Conservation (phyloP, 345 rosid genomes). For the Eucalyptus marginata region DNA sequence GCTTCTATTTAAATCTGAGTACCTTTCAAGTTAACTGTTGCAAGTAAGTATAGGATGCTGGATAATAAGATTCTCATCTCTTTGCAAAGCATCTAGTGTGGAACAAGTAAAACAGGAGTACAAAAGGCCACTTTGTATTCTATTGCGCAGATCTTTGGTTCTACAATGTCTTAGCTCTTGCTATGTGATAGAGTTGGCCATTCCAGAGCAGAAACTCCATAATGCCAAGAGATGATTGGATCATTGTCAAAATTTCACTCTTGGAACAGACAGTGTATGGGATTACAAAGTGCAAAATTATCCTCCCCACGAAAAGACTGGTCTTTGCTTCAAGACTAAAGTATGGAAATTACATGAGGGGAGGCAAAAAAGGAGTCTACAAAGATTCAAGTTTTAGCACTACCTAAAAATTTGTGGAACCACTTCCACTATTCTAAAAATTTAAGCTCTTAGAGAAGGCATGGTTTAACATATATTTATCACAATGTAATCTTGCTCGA, state of each 20-base stretch:
- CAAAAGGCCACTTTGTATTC: not conserved
- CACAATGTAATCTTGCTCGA: not conserved
- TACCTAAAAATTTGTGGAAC: not conserved
- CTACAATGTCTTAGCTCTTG: not conserved
- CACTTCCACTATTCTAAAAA: not conserved
- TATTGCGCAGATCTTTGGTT: not conserved
- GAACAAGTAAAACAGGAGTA: not conserved
- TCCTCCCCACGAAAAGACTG: not conserved
- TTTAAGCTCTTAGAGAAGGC: not conserved
- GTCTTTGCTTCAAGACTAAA: not conserved
- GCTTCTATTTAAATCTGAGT: not conserved
- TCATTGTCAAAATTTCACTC: not conserved
- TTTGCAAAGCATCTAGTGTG: not conserved
- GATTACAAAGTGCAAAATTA: not conserved
- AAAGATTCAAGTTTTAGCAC: not conserved
- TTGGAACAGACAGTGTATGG: not conserved
- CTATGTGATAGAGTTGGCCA: not conserved
- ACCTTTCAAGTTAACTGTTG: not conserved
- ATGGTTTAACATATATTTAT: not conserved
- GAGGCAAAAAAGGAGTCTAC: not conserved
- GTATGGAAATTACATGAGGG: not conserved
- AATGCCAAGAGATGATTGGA: not conserved
- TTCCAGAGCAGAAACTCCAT: not conserved
- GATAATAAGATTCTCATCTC: not conserved
- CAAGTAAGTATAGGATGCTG: not conserved